phyloP scores from a whole-genome alignment of 1,139 yeast genomes.

The Sugiyamaella sp. region DNA sequence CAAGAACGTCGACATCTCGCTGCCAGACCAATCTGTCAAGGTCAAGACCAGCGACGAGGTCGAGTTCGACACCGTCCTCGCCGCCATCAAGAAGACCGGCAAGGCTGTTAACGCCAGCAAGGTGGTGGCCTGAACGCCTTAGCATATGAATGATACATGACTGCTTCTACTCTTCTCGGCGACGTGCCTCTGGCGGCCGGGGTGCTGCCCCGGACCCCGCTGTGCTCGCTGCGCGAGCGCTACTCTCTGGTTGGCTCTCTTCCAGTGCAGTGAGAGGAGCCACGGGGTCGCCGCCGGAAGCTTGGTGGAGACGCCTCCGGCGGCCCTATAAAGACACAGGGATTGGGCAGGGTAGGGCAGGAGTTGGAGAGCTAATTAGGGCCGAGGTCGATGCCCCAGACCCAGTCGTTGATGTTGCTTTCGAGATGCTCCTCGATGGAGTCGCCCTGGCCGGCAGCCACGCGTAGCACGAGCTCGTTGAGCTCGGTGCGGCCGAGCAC shows the following conservation, averaged over 20 bases:
- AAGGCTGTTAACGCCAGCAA: conserved; percentile 75
- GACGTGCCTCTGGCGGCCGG: background rate
- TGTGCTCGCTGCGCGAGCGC: background rate
- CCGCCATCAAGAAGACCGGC: conserved; percentile 86
- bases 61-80: conserved; percentile 74
- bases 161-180: background rate
- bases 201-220: background rate
- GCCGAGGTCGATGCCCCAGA: conserved; percentile 50
- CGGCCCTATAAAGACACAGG: too few species aligned
- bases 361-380: conserved; percentile 16
- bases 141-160: background rate
- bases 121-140: conserved; percentile 37
- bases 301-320: too few species aligned
- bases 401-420: conserved; percentile 65
- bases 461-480: conserved; percentile 78
- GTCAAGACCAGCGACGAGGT: conserved; percentile 61
- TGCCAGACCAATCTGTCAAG: conserved; percentile 80
- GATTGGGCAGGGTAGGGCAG: background rate
- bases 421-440: conserved; percentile 60
- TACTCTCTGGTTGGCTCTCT: background rate
- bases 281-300: conserved; percentile 14
- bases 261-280: too few species aligned
- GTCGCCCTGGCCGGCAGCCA: conserved; percentile 80
- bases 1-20: conserved; percentile 66
- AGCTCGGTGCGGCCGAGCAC: conserved; percentile 90